Evolutionary conservation across 129 eudicot genomes (phyloP), one percentile per base, ranked within the genome.

Genomic region (Ambrosia trifida): DNA sequence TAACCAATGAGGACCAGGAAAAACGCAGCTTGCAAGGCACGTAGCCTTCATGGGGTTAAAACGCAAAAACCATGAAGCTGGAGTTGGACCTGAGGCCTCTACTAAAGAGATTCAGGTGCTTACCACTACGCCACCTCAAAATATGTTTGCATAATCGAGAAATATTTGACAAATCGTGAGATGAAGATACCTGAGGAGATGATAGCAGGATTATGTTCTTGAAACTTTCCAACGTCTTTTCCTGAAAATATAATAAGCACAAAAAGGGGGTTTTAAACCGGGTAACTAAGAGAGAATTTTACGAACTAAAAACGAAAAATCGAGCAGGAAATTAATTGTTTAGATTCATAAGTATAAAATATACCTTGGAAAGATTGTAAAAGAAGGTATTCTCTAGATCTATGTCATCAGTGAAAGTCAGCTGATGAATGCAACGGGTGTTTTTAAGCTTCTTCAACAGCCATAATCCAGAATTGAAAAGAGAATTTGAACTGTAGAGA

Each of bases 391-490:
- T 86, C 41, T 81, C 94, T 9, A 95, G 74, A 81, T 95, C 96
- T 56, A 91, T 81, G 72, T 90, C 91, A 72, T 95, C 99, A 20
- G 97, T 88, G 60, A 90, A 84, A 63, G 99, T 95, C 58, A 95
- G 85, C 85, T 95, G 99, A 83, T 90, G 99, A 68, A 95, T 95
- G 80, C 97, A 88, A 69, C 81, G 99, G 41, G 99, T 90, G 61
- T 91, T 88, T 80, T 83, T 95, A 49, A 95, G 82, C 86, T 90
- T 95, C 94, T 95, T 95, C 85, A 95, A 66, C 59, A 95, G 89
- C 99, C 99, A 95, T 68, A 95, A 71, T 68, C 99, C 99, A 70
- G 97, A 91, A 79, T 95, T 95, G 68, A 95, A 95, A 44, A 95
- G 80, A 47, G 99, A 90, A 80, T 95, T 95, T 71, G 99, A 83